These are phyloP conservation scores for Psophocarpus tetragonolobus DNA, from an alignment of 306 rosid species.

Conservation along the genomic window DNA sequence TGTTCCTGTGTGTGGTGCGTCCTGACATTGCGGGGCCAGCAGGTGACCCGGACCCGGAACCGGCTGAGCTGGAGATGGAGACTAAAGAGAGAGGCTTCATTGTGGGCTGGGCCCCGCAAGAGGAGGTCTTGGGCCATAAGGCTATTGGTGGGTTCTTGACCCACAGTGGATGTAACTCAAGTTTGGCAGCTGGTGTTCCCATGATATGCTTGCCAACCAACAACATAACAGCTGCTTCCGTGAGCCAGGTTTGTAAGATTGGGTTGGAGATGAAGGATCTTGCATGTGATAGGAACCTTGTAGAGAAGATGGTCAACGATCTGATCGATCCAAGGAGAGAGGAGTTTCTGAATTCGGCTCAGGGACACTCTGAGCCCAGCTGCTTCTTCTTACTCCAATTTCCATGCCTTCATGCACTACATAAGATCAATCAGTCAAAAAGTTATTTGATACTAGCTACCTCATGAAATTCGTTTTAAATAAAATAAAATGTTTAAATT, in stretches of 20 bases:
- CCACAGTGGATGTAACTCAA: slow-evolving; percentile 48
- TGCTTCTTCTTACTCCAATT: slow-evolving; percentile 28
- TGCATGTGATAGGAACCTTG: slow-evolving; percentile 32
- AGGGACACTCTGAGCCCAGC: neutral
- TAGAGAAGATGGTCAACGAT: slow-evolving; percentile 39
- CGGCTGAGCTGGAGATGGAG: slow-evolving; percentile 35
- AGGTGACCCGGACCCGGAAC: neutral
- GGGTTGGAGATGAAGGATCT: slow-evolving; percentile 50
- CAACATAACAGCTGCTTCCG: slow-evolving; percentile 42
- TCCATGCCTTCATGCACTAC: neutral
- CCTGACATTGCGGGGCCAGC: slow-evolving; percentile 22
- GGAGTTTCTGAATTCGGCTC: neutral
- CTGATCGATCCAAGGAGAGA: slow-evolving; percentile 26
- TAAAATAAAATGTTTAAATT: too few relatives aligned
- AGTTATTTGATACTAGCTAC: neutral
- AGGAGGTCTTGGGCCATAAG: slow-evolving; percentile 48
- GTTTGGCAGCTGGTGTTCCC: slow-evolving; percentile 41
- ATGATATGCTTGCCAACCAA: slow-evolving; percentile 53
- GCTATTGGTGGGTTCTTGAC: slow-evolving; percentile 60
- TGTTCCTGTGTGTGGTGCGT: slow-evolving; percentile 59
- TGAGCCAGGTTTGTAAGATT: slow-evolving; percentile 40
- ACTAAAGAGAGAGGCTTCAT: slow-evolving; percentile 44
- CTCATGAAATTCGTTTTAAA: too few relatives aligned
- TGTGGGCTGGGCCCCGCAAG: slow-evolving; percentile 63
- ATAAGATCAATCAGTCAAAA: neutral